Conservation (phyloP, 495 filamentous ascomycete genomes). For the Cryomyces minteri region DNA sequence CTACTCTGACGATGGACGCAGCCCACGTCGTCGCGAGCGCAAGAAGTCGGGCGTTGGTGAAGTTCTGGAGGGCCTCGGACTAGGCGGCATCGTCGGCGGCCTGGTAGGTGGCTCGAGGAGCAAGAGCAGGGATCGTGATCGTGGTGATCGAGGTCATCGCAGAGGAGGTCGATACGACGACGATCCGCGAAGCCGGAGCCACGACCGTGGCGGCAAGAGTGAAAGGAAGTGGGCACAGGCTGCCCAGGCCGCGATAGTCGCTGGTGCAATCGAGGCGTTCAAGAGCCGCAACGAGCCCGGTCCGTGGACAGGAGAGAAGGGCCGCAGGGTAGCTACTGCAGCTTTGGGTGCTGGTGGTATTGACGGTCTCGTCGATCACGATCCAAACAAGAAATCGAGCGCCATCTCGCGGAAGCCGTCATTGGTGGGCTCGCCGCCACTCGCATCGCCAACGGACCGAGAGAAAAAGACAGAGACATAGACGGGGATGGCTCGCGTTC, state of each 20-base stretch:
- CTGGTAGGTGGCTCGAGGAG: constrained; percentile 19
- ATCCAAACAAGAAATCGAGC: constrained; percentile 56
- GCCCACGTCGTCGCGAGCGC: constrained; percentile 14
- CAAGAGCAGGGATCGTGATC: constrained; percentile 22
- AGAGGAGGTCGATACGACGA: constrained; percentile 18
- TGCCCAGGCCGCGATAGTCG: constrained; percentile 66
- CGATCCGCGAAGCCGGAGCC: constrained; percentile 24
- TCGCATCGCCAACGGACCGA: constrained; percentile 56
- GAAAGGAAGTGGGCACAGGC: constrained; percentile 63
- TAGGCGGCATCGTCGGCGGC: constrained; percentile 21
- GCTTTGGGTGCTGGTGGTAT: constrained; percentile 71
- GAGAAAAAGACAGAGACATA: constrained; percentile 31
- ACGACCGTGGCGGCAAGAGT: constrained; percentile 20
- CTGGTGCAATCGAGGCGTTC: constrained; percentile 79
- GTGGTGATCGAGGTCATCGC: constrained; percentile 27
- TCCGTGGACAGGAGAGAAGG: constrained; percentile 68
- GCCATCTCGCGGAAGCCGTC: constrained; percentile 54
- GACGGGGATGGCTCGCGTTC: background rate
- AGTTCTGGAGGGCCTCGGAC: constrained; percentile 18
- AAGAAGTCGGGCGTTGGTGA: constrained; percentile 22
- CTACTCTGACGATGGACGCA: constrained; percentile 10
- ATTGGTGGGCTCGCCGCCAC: constrained; percentile 75
- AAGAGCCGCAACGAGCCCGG: constrained; percentile 70
- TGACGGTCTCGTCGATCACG: constrained; percentile 52
- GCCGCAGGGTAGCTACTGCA: constrained; percentile 71